Percentiles rank a stretch among this genome's conserved stretches.
These are phyloP conservation scores for Corymbia maculata DNA, from an alignment of 345 rosid species.

Conservation along the genomic window DNA sequence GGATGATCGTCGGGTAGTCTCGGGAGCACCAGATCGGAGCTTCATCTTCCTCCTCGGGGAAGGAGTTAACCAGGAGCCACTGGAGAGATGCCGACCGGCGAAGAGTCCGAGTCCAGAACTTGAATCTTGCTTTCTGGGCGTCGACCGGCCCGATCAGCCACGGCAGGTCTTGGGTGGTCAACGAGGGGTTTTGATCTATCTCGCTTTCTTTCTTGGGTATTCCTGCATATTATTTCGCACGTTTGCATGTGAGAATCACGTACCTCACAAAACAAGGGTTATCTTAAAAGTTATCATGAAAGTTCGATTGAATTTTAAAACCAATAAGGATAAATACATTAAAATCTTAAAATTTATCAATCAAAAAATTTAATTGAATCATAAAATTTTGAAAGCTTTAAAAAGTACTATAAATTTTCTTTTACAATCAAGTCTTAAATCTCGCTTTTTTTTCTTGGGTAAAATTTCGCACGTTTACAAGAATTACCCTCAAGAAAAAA, in stretches of 20 bases:
- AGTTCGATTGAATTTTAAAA: too few species aligned
- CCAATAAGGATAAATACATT: too few species aligned
- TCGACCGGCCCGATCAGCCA: slow-evolving; percentile 65
- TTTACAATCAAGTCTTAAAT: too few species aligned
- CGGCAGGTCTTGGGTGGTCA: slow-evolving; percentile 51
- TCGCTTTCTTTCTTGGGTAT: slow-evolving; percentile 21
- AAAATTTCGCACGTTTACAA: too few species aligned
- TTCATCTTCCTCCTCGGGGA: slow-evolving; percentile 21
- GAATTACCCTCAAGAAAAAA: too few species aligned
- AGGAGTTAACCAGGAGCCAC: slow-evolving; percentile 63
- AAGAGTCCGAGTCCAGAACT: slow-evolving; percentile 59
- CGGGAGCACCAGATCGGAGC: neutral
- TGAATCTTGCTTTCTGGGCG: slow-evolving; percentile 48
- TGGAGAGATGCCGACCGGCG: slow-evolving; percentile 31
- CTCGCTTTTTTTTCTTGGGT: too few species aligned
- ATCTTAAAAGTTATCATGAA: too few species aligned
- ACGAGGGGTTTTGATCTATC: slow-evolving; percentile 2
- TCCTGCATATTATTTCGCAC: slow-evolving; percentile 14
- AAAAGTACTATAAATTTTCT: too few species aligned
- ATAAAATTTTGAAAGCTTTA: too few species aligned
- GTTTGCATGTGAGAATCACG: neutral
- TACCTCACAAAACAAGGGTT: too few species aligned
- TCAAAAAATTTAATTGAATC: too few species aligned
- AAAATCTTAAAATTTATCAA: too few species aligned
- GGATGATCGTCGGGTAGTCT: slow-evolving; percentile 11